phyloP scores from a whole-genome alignment of 2,329 filamentous ascomycete genomes.

The Parascedosporium putredinis region DNA sequence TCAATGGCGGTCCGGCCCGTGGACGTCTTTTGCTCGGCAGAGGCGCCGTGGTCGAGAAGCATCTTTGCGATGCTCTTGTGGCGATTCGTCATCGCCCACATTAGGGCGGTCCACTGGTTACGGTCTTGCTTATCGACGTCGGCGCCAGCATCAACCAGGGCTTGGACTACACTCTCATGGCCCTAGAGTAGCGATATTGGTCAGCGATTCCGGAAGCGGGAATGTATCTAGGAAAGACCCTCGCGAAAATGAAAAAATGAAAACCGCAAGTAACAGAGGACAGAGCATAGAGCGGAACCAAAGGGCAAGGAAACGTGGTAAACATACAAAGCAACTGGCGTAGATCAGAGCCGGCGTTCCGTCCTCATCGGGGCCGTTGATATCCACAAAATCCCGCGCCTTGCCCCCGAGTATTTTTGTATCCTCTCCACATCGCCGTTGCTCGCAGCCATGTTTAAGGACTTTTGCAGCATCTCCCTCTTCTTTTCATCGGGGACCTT shows the following conservation, averaged over 20 bases:
- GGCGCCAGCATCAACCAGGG: slow-evolving; percentile 74
- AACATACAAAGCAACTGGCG: slow-evolving; percentile 87
- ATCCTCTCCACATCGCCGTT: slow-evolving; percentile 87
- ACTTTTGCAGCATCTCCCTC: slow-evolving; percentile 70
- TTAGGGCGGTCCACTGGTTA: slow-evolving; percentile 94
- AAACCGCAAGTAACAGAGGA: slow-evolving; percentile 1
- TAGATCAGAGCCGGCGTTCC: slow-evolving; percentile 96
- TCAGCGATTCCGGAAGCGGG: too few relatives aligned
- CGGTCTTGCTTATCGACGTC: slow-evolving; percentile 88
- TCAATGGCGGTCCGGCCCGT: slow-evolving; percentile 91
- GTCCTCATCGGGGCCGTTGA: slow-evolving; percentile 84
- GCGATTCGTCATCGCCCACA: slow-evolving; percentile 99
- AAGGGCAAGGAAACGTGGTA: background rate
- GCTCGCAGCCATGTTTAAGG: slow-evolving; percentile 88
- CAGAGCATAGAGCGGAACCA: background rate
- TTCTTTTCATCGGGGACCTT: slow-evolving; percentile 69
- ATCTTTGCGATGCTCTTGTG: slow-evolving; percentile 94
- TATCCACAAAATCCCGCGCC: slow-evolving; percentile 66
- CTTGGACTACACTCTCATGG: slow-evolving; percentile 78
- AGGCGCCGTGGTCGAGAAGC: slow-evolving; percentile 84
- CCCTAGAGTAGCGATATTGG: slow-evolving; percentile 39
- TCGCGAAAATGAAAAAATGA: too few relatives aligned
- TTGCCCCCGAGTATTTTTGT: slow-evolving; percentile 63
- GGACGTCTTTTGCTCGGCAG: slow-evolving; percentile 90
- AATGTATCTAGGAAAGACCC: too few relatives aligned